Evolutionary conservation across 2,329 filamentous ascomycete species (phyloP), one percentile per base, ranked within the genome.

Genomic region (Elsinoe ampelina): DNA sequence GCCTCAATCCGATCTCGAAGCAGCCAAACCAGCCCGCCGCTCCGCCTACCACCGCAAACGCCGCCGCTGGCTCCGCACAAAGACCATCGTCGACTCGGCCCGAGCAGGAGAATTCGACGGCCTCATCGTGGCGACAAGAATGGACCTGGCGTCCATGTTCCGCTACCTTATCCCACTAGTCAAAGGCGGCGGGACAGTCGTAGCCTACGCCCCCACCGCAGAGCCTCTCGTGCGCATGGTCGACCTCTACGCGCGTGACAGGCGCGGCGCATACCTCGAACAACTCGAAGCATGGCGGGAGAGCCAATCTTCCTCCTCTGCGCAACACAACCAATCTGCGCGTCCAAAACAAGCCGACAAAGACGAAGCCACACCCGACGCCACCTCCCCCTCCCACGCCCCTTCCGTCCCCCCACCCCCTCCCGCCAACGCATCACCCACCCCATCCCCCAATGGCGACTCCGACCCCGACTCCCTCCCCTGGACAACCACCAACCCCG

Each of bases 31-130:
- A 12, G 89, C 85, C 61, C 90, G 91, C 58, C 80, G 91, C 34
- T 87, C 87, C 26, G 85, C 84, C 55, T 95, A 96, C 71, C 89
- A 87, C 75, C 88, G 89, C 65, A 98, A 98, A 75, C 83, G 87
- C 13, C 80, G 89, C 47, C 80, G 93, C 20, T 96, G 88, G 85
- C 83, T 84, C 43, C 81, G 84, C 38, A 82, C 84, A 5, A 83
- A 80, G 19, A 76, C 81, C 48, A 82, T 93, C 5, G 86, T 95
- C 11, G 83, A 95, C 63, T 80, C 84, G 50, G 84, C 89, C 0
- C 80, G 85, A 2, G 77, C 78, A 1, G 91, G 92, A 11, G 83
- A 81, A 15, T 96, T 95, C 67, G 84, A 90, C 17, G 91, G 90
- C 0, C 79, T 97, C 0, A 80, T 95, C 5, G 81, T 95, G 1